Evolutionary conservation across 805 yeast species (phyloP), one percentile per base, ranked within the genome.

Genomic region (Starmerella gropengiesseri): DNA sequence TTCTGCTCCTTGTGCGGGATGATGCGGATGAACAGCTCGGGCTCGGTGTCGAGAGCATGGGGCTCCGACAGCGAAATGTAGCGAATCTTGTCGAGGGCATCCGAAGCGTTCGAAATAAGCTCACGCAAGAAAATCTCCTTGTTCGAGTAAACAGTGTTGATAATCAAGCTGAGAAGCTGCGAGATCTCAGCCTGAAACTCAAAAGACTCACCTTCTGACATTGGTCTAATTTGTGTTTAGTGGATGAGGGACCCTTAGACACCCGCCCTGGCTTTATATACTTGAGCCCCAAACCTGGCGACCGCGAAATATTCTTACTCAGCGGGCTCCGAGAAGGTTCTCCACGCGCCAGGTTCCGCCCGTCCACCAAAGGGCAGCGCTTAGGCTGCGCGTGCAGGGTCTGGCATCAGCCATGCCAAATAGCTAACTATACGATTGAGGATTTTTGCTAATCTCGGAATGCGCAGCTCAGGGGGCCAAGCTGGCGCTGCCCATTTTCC

Each of bases 151-250:
- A 91, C 99, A 45, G 99, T 91, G 85, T 91, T 91, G 73, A 91
- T 91, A 86, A 91, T 85, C 77, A 91, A 79, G 69, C 96, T 85
- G 97, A 91, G 81, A 78, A 91, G 77, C 94, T 91, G 98, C 81
- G 97, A 85, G 70, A 91, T 91, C 86, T 91, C 99, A 77, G 99
- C 99, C 70, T 93, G 95, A 71, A 91, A 91, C 75, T 89, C 97
- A 52, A 55, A 62, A 36, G 64, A 60, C 49, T 62, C 65, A 40
- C 52, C 47, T 26, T 62, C 54, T 35, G 55, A 51, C 61, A 57
- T 57, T 45, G 9, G 35, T 31, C 37, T 34, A 16, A 22, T 23
- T 13, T 28, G n/a, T n/a, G n/a, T n/a, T 6, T 16, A 14, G 25
- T 9, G 18, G n/a, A 19, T 33, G 19, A 14, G 37, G 22, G 26